Conservation (phyloP, 306 rosid species). For the Gleditsia sinensis region DNA sequence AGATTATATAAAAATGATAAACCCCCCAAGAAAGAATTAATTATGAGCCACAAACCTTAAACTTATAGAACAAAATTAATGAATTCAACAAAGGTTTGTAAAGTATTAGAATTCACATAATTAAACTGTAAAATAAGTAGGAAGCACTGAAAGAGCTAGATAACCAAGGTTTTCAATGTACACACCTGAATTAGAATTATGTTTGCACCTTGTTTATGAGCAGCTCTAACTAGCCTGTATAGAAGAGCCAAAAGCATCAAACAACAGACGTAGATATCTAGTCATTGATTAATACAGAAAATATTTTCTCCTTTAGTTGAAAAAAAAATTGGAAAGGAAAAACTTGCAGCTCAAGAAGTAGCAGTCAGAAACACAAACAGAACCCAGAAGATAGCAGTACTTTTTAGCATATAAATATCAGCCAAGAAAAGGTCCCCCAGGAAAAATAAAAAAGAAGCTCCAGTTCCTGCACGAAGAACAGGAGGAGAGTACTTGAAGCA, state of each 20-base stretch:
- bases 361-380: neutral
- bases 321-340: too few relatives aligned
- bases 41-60: neutral
- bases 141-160: neutral
- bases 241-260: slow-evolving; percentile 30
- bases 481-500: slow-evolving; percentile 2
- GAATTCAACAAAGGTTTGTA: neutral
- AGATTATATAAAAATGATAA: neutral
- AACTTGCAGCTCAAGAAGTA: neutral
- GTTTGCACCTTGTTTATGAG: slow-evolving; percentile 82
- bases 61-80: neutral
- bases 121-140: neutral
- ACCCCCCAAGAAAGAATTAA: neutral
- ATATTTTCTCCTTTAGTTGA: neutral
- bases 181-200: slow-evolving; percentile 89
- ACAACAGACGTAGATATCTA: slow-evolving; percentile 8
- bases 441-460: slow-evolving; percentile 18
- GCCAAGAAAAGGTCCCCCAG: too few relatives aligned
- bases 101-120: neutral
- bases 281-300: slow-evolving; percentile 1
- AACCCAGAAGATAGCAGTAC: neutral
- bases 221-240: slow-evolving; percentile 85
- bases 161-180: slow-evolving; percentile 16
- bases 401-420: neutral
- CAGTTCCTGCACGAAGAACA: slow-evolving; percentile 14